A percentile compares a stretch with the other conserved stretches of the same genome.
phyloP scores from a whole-genome alignment of 257 asterid species.

The Nicotiana tomentosiformis region DNA sequence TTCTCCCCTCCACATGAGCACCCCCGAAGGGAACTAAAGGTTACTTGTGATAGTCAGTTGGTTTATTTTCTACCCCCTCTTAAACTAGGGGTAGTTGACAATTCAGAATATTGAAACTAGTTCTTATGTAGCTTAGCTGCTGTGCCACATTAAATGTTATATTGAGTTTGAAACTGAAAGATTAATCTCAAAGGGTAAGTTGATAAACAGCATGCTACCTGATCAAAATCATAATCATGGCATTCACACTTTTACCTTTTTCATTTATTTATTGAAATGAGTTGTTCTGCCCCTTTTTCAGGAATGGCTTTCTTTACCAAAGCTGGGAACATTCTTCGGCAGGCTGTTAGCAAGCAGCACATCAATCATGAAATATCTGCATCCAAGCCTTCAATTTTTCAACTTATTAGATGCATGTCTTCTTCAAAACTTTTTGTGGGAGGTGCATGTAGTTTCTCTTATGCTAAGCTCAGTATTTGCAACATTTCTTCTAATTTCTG shows the following conservation, averaged over 20 bases:
- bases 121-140: not conserved
- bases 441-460: slow-evolving; percentile 34
- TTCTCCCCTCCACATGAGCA: not conserved
- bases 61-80: not conserved
- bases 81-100: not conserved
- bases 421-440: slow-evolving; percentile 69
- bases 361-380: slow-evolving; percentile 35
- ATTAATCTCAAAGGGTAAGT: not conserved
- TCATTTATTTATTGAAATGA: not conserved
- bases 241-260: not conserved
- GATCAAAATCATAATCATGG: not conserved
- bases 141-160: not conserved
- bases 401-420: slow-evolving; percentile 79
- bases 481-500: not conserved
- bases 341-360: slow-evolving; percentile 28
- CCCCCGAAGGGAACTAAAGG: not conserved
- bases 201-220: not conserved
- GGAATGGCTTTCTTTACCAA: slow-evolving; percentile 75
- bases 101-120: not conserved
- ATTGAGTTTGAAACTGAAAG: not conserved
- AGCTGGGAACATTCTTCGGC: slow-evolving; percentile 53
- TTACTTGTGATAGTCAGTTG: not conserved
- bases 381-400: slow-evolving; percentile 54
- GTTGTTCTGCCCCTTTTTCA: not conserved
- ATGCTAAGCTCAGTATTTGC: not conserved